Evolutionary conservation across 768 basidiomycete genomes (phyloP), one percentile per base, ranked within the genome.

Genomic region (Pleurotus giganteus): DNA sequence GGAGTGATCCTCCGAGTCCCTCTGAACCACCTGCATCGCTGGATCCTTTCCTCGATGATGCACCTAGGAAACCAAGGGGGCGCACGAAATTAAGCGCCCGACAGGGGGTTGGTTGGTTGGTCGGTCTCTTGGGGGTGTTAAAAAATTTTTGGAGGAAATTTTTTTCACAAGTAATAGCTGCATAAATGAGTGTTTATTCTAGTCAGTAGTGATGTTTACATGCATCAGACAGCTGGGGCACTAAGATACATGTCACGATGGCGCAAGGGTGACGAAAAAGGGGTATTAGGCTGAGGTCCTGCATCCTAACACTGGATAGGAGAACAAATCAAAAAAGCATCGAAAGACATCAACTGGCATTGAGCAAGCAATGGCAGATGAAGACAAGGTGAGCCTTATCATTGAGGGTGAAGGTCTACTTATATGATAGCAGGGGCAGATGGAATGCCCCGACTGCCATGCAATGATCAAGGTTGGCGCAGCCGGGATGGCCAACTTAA

Each of bases 371-470:
- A n/a, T n/a, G n/a, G n/a, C n/a, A n/a, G n/a, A n/a, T n/a, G n/a
- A 34, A 34, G 15, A 34, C 7, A 8, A 15, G 8, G 15, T 7
- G 32, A 34, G 32, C 7, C 8, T 34, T 8, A 15, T 34, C 32
- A 34, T 7, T 7, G 7, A 15, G 32, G 32, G 15, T 34, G 32
- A 7, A 8, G 32, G 32, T 34, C 15, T 15, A 34, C 15, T 15
- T 34, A 34, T 34, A 34, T 8, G 8, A 7, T 15, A 34, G 15
- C 15, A 34, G 8, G 7, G 8, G 15, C 32, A 19, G 42, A 23
- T 44, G 4, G n/a, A 55, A 4, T 66, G 64, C 45, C 65, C 63
- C 21, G 59, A 61, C 19, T 66, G 65, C 45, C 28, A 41, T 47
- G 57, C 39, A 8, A 49, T 49, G 11, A 31, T 66, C 9, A 54